Conservation (phyloP, 208 protist species). For the Acanthamoeba healyi region DNA sequence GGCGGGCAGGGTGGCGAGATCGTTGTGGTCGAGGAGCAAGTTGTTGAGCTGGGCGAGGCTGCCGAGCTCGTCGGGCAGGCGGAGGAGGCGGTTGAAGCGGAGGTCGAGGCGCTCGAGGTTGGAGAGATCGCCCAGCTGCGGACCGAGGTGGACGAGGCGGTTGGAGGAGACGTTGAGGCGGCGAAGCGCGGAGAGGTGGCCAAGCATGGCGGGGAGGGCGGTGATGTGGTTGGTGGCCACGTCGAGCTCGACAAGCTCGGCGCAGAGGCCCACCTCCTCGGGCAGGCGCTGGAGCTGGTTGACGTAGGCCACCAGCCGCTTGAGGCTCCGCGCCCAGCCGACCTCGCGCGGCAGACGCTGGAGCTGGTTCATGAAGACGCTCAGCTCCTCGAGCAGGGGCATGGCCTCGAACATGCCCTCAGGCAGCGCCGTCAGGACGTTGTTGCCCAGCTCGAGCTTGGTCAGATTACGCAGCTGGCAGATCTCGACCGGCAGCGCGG, state of each 20-base stretch:
- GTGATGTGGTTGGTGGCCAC: conserved; percentile 69
- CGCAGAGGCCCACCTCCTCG: conserved; percentile 68
- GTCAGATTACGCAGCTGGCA: conserved; percentile 60
- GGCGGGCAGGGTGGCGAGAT: conserved; percentile 4
- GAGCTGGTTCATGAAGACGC: conserved; percentile 70
- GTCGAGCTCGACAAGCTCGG: conserved; percentile 47
- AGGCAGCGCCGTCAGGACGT: conserved; percentile 5
- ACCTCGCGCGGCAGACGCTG: conserved; percentile 32
- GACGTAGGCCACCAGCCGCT: conserved; percentile 32
- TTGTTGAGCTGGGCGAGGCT: conserved; percentile 72
- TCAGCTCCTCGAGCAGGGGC: conserved; percentile 69
- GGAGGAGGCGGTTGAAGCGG: conserved; percentile 74
- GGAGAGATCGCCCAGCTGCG: conserved; percentile 35
- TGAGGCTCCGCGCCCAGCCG: conserved; percentile 11
- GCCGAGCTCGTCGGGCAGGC: conserved; percentile 77
- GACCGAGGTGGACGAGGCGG: not conserved
- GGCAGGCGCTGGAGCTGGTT: conserved; percentile 66
- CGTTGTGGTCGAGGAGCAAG: conserved; percentile 80
- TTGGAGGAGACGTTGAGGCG: conserved; percentile 46
- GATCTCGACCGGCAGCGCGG: conserved; percentile 31
- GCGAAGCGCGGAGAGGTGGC: not conserved
- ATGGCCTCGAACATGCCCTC: conserved; percentile 66
- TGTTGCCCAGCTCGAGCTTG: conserved; percentile 69
- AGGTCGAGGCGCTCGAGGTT: conserved; percentile 66
- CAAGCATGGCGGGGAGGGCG: conserved; percentile 31